A percentile compares a stretch with the other conserved stretches of the same genome.
These are phyloP conservation scores for Ceratocystis harringtonii DNA, from an alignment of 2,329 filamentous ascomycete genomes.

Conservation along the genomic window DNA sequence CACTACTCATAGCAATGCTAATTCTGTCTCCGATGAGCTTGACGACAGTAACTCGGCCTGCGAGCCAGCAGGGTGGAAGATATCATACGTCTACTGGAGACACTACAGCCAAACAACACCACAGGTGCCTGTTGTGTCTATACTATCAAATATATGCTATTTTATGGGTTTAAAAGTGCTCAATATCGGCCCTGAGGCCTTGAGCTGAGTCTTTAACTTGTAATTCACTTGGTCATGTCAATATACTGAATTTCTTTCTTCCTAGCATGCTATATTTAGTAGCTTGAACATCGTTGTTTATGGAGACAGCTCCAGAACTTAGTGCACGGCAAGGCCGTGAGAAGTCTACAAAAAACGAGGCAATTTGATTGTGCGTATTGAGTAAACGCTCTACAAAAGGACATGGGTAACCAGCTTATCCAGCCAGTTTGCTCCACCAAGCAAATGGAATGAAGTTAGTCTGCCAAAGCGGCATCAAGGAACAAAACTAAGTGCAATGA, in stretches of 20 bases:
- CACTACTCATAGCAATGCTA: too few relatives aligned
- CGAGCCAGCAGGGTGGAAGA: too few relatives aligned
- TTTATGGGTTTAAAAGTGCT: too few relatives aligned
- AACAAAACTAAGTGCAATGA: neutral
- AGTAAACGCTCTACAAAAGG: neutral
- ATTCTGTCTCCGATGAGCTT: too few relatives aligned
- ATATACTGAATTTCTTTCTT: neutral
- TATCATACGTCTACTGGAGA: too few relatives aligned
- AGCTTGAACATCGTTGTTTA: neutral
- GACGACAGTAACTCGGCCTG: too few relatives aligned
- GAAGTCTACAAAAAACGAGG: neutral
- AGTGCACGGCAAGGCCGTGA: neutral
- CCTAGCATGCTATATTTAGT: neutral
- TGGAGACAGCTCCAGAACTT: neutral
- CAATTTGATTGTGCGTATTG: neutral
- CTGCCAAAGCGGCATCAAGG: neutral
- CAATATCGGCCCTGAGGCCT: too few relatives aligned
- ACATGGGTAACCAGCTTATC: neutral
- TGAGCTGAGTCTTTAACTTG: neutral
- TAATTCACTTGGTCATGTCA: neutral
- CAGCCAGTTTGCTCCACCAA: neutral
- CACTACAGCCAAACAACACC: too few relatives aligned
- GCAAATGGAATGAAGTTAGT: neutral
- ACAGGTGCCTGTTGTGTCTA: too few relatives aligned
- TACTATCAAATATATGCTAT: too few relatives aligned